A percentile compares a stretch with the other conserved stretches of the same genome.
These are phyloP conservation scores for Cymbomonas tetramitiformis DNA, from an alignment of 139 green algal species.

Conservation along the genomic window DNA sequence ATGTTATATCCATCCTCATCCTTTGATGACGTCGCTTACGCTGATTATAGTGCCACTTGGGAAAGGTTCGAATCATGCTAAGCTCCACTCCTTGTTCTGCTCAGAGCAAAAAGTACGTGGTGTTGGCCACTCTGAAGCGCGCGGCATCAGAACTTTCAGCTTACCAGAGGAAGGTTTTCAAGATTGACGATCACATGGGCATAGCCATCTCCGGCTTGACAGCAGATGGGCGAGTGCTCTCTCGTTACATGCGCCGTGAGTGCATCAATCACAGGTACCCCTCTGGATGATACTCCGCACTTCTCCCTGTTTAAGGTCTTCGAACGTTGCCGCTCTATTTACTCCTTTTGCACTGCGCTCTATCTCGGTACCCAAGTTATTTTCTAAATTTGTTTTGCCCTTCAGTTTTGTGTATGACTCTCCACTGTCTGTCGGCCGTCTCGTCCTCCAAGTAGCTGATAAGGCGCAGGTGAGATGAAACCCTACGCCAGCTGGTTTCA, in stretches of 20 bases:
- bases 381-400: too few relatives aligned
- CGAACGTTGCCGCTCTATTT: background rate
- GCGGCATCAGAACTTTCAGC: slow-evolving; percentile 73
- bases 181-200: slow-evolving; percentile 89
- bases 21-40: background rate
- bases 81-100: slow-evolving; percentile 4
- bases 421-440: slow-evolving; percentile 58
- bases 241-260: slow-evolving; percentile 88
- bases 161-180: slow-evolving; percentile 67
- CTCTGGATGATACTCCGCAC: background rate
- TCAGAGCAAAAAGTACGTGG: slow-evolving; percentile 72
- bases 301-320: background rate
- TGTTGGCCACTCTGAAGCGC: slow-evolving; percentile 80
- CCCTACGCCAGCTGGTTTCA: too few relatives aligned
- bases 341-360: too few relatives aligned
- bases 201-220: slow-evolving; percentile 85
- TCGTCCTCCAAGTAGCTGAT: slow-evolving; percentile 83
- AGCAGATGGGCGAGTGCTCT: slow-evolving; percentile 81
- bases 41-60: background rate
- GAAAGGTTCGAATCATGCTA: background rate
- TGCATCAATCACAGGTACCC: slow-evolving; percentile 88
- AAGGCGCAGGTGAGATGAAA: too few relatives aligned
- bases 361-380: background rate
- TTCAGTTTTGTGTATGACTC: slow-evolving; percentile 89
- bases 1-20: background rate